These are phyloP conservation scores for Rosa rugosa DNA, from an alignment of 306 rosid species.

Conservation along the genomic window DNA sequence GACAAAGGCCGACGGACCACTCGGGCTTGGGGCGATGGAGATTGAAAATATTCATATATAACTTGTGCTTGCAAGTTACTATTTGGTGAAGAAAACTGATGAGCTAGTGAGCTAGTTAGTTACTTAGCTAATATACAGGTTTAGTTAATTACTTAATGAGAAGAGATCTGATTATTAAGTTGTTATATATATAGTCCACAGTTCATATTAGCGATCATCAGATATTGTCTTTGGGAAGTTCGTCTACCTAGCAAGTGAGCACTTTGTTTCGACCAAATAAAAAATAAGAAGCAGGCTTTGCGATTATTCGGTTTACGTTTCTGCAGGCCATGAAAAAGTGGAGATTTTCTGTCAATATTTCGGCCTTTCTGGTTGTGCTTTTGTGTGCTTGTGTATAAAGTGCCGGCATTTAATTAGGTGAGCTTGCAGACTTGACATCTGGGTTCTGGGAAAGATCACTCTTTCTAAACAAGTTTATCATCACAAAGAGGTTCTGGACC, in stretches of 20 bases:
- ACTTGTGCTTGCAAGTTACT: neutral
- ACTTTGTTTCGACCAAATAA: neutral
- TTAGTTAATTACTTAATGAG: too few species aligned
- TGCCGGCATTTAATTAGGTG: neutral
- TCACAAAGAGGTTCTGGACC: too few species aligned
- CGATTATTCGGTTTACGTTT: too few species aligned
- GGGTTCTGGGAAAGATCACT: too few species aligned
- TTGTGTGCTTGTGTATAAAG: neutral
- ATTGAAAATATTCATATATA: slow-evolving; percentile 33
- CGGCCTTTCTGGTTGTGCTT: neutral
- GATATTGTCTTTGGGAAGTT: neutral
- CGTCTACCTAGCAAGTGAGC: neutral
- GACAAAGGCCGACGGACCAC: slow-evolving; percentile 40
- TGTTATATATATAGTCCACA: neutral
- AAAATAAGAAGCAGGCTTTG: neutral
- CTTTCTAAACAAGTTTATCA: too few species aligned
- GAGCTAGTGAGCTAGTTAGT: too few species aligned
- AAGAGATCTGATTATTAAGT: neutral
- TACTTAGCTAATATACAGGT: neutral
- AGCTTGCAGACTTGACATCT: neutral
- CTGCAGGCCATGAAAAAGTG: neutral
- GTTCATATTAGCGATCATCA: neutral
- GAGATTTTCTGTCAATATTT: neutral
- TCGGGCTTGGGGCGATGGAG: slow-evolving; percentile 22
- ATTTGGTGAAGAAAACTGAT: neutral